phyloP scores from a whole-genome alignment of 2,329 filamentous ascomycete species.

The Didymella glomerata region DNA sequence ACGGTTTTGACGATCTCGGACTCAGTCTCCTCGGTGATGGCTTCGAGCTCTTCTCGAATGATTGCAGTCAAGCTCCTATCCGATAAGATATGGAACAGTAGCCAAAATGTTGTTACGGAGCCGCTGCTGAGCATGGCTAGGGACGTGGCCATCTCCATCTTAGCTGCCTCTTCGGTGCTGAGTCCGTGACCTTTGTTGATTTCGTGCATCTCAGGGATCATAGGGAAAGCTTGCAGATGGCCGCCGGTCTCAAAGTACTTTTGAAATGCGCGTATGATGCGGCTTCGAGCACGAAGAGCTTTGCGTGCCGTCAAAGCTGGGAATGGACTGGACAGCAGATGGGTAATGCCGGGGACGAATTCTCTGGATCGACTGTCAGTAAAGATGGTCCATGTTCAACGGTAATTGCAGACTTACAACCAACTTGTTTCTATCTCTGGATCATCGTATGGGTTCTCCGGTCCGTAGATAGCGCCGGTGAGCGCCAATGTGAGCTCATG shows the following conservation, averaged over 20 bases:
- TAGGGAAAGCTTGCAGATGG: conserved; percentile 50
- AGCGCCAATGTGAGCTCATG: conserved; percentile 50
- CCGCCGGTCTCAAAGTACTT: conserved; percentile 54
- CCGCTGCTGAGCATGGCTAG: conserved; percentile 56
- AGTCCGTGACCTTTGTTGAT: conserved; percentile 45
- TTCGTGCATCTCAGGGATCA: conserved; percentile 51
- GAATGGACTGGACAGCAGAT: conserved; percentile 33
- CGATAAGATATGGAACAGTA: conserved; percentile 51
- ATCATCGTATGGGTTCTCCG: conserved; percentile 54
- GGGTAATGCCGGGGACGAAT: conserved; percentile 38
- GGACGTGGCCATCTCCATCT: conserved; percentile 54
- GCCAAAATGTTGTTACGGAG: conserved; percentile 54
- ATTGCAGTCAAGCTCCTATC: conserved; percentile 39
- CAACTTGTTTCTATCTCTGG: conserved; percentile 48
- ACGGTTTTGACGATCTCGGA: conserved; percentile 25
- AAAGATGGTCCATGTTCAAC: neutral
- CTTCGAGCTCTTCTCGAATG: conserved; percentile 45
- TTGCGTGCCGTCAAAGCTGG: conserved; percentile 45
- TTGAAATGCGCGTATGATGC: conserved; percentile 48
- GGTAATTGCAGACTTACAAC: conserved; percentile 38
- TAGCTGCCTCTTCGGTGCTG: conserved; percentile 49
- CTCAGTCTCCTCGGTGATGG: conserved; percentile 4
- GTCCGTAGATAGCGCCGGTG: conserved; percentile 55
- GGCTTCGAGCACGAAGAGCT: conserved; percentile 43
- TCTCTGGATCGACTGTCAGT: conserved; percentile 17